Evolutionary conservation across 129 eudicot genomes (phyloP).

Genomic region (Logfia minima): DNA sequence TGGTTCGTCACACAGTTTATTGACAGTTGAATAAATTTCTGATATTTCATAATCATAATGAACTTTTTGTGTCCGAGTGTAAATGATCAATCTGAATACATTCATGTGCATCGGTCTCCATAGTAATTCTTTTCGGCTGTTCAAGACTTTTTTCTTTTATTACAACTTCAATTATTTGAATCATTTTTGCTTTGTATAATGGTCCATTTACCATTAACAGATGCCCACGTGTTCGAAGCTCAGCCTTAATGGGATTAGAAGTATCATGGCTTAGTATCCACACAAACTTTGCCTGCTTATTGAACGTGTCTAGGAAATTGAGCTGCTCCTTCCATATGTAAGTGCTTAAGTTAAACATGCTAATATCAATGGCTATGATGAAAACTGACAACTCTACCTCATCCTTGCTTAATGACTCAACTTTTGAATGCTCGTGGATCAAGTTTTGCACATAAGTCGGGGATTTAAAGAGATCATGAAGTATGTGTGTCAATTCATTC

Average conservation of each 20-base stretch:
- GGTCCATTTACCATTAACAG: constrained; percentile 76
- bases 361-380: constrained; percentile 69
- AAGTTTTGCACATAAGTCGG: constrained; percentile 28
- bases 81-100: constrained; percentile 47
- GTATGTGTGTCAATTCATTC: constrained; percentile 75
- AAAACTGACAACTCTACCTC: constrained; percentile 33
- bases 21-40: constrained; percentile 24
- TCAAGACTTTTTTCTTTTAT: constrained; percentile 44
- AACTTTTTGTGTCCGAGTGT: constrained; percentile 45
- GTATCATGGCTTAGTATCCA: constrained; percentile 90
- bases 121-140: constrained; percentile 26
- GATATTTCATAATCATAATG: constrained; percentile 59
- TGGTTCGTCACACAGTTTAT: constrained; percentile 26
- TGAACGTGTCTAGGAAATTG: constrained; percentile 53
- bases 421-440: constrained; percentile 19
- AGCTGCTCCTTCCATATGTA: constrained; percentile 89
- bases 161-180: constrained; percentile 70
- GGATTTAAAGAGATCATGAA: constrained; percentile 50
- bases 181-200: constrained; percentile 72
- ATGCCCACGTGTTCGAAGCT: constrained; percentile 76
- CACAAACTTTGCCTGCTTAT: constrained; percentile 53
- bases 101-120: constrained; percentile 39
- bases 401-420: constrained; percentile 25
- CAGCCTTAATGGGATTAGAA: constrained; percentile 64
- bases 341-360: constrained; percentile 71